Base-by-base conservation (phyloP, 1,284 basidiomycete species). In the Mycena sp. region DNA sequence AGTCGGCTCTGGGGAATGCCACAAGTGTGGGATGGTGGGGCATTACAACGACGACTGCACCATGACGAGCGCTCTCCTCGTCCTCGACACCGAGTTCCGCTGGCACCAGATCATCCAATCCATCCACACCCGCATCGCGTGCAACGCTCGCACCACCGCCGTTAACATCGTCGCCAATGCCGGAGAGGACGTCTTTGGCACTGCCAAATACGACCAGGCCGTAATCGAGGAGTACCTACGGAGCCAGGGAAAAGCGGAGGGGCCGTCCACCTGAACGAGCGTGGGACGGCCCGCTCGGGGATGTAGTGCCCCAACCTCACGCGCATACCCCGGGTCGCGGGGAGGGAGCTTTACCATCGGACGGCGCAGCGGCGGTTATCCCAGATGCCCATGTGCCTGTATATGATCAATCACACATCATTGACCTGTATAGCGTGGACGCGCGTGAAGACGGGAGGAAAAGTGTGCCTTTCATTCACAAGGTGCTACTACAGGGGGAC, bases 391-490 rank as follows among this genome's bases (percentile, higher is more conserved):
- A 46, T 49, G 44, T 64, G 48, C 37, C 17, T 29, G 19, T 19
- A 16, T 43, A 51, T 41, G 25, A 25, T 19, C 51, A 54, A 58
- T 48, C 49, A 37, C 43, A 52, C 23, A 55, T 54, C n/a, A 11
- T 64, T 59, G 62, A 64, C 51, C 32, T 64, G 62, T 64, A 59
- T 28, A 45, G 49, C 21, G 51, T 64, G 62, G 41, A 30, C 14
- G 11, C 49, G 50, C 23, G 46, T 21, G 51, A 48, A 29, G 16
- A 19, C 32, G n/a, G n/a, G n/a, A 44, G 37, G 23, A 48, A 29
- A 45, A 64, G 49, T 21, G 44, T 54, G 17, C 58, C 58, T 32
- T 58, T 58, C 29, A 52, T 53, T 32, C 56, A 53, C 3, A 21
- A 41, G 12, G 41, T 59, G 21, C 35, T 38, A 19, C 37, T 61